phyloP scores from a whole-genome alignment of 1,284 basidiomycete genomes.

The Schizophyllum amplum region DNA sequence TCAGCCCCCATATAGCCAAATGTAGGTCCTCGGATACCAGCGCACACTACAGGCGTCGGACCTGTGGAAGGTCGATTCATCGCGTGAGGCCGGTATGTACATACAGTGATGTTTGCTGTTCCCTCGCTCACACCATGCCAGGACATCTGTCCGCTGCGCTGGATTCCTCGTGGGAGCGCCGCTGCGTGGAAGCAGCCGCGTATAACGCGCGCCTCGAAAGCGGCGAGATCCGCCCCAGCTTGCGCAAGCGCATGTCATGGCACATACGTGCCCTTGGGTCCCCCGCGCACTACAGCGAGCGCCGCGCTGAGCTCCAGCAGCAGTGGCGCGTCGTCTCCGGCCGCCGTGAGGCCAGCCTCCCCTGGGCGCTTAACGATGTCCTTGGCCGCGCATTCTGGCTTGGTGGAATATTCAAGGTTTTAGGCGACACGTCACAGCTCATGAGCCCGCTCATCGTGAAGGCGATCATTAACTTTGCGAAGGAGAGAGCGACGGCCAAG shows the following conservation, averaged over 20 bases:
- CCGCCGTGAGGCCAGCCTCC: conserved; percentile 60
- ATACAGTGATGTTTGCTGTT: conserved; percentile 41
- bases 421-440: conserved; percentile 67
- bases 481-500: too few relatives aligned
- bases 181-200: conserved; percentile 49
- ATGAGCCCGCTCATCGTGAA: conserved; percentile 24
- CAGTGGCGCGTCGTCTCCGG: conserved; percentile 61
- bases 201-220: conserved; percentile 63
- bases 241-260: conserved; percentile 51
- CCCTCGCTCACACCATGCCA: too few relatives aligned
- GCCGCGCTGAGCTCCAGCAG: conserved; percentile 45
- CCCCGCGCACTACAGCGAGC: too few relatives aligned
- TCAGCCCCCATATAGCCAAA: too few relatives aligned
- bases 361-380: conserved; percentile 73
- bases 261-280: conserved; percentile 43
- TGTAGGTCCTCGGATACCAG: conserved; percentile 44
- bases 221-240: conserved; percentile 56
- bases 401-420: conserved; percentile 68
- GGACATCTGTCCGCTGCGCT: too few relatives aligned
- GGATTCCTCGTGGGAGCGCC: too few relatives aligned
- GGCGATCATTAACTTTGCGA: conserved; percentile 57
- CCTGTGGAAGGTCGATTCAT: conserved; percentile 81
- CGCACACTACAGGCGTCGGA: conserved; percentile 78
- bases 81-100: conserved; percentile 50
- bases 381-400: conserved; percentile 82